These are phyloP conservation scores for Nakazawaea sp. DNA, from an alignment of 805 yeast species.

Conservation along the genomic window DNA sequence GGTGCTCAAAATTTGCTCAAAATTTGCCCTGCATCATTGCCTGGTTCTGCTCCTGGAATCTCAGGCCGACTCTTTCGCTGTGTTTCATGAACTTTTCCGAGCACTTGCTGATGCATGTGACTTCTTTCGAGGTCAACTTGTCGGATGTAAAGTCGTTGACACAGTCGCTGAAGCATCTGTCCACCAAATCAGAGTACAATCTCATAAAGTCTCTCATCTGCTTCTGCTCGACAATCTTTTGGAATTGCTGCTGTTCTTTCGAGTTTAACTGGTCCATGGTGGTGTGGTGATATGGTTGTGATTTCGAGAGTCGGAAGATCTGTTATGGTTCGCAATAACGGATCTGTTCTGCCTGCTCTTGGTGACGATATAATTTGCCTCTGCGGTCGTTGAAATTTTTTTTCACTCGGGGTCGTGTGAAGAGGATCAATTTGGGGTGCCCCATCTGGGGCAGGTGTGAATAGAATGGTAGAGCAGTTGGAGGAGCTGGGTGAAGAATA, in stretches of 20 bases:
- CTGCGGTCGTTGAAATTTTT: no score
- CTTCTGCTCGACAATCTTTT: conserved; percentile 90
- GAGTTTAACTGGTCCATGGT: conserved; percentile 96
- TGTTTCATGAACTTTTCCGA: conserved; percentile 97
- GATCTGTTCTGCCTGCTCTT: no score
- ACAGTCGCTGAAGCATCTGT: conserved; percentile 96
- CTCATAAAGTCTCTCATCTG: conserved; percentile 99
- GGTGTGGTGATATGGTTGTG: no score
- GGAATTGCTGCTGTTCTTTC: conserved; percentile 95
- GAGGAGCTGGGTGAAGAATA: no score
- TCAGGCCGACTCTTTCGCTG: conserved; percentile 95
- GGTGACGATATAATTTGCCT: no score
- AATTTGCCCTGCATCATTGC: conserved; percentile 57
- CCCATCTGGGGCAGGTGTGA: no score
- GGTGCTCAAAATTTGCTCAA: no score
- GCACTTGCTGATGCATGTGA: conserved; percentile 80
- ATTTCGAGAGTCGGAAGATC: no score
- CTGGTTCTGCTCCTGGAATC: conserved; percentile 96
- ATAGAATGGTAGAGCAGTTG: no score
- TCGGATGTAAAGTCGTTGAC: conserved; percentile 97
- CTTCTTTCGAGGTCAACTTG: conserved; percentile 79
- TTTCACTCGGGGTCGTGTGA: no score
- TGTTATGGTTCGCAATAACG: no score
- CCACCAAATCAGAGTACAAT: conserved; percentile 88
- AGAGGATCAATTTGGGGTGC: no score